Percentiles rank a stretch among this genome's conserved stretches.
Conservation (phyloP, 2,329 filamentous ascomycete genomes). For the Stagonosporopsis chrysanthemi region DNA sequence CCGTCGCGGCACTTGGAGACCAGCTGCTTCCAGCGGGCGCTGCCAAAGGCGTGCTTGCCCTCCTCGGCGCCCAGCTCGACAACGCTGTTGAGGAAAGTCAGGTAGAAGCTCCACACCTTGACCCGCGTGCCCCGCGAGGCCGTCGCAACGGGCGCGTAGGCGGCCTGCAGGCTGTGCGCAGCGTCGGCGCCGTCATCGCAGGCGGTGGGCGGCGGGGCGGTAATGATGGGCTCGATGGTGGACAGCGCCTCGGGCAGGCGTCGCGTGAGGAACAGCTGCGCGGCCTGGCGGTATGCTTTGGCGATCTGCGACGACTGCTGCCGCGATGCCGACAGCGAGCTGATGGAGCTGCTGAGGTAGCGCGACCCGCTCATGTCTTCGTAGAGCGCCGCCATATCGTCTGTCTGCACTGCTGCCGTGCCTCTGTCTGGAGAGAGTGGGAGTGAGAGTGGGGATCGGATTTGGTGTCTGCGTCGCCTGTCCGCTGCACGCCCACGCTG, state of each 20-base stretch:
- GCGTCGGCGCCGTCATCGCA: conserved; percentile 13
- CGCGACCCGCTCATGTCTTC: conserved; percentile 63
- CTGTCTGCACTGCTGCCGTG: not conserved
- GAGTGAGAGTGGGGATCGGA: not conserved
- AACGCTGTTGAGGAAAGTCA: conserved; percentile 90
- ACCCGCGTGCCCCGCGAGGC: conserved; percentile 84
- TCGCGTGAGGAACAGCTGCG: conserved; percentile 92
- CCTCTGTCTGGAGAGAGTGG: not conserved
- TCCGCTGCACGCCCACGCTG: conserved; percentile 17
- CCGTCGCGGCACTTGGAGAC: conserved; percentile 87
- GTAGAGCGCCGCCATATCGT: conserved; percentile 56
- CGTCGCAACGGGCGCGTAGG: conserved; percentile 74
- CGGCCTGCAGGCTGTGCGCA: conserved; percentile 27
- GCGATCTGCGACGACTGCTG: conserved; percentile 77
- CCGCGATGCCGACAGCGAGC: conserved; percentile 72
- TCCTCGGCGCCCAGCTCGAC: conserved; percentile 89
- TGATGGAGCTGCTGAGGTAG: conserved; percentile 71
- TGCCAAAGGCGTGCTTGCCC: conserved; percentile 87
- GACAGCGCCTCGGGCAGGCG: conserved; percentile 88
- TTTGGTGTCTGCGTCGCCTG: not conserved
- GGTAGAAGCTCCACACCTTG: conserved; percentile 97
- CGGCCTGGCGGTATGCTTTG: conserved; percentile 92
- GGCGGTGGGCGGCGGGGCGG: conserved; percentile 53
- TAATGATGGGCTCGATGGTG: conserved; percentile 83
- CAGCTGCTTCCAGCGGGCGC: conserved; percentile 81